Base-by-base conservation (phyloP, 148 eudicot species). In the Rhododendron molle region DNA sequence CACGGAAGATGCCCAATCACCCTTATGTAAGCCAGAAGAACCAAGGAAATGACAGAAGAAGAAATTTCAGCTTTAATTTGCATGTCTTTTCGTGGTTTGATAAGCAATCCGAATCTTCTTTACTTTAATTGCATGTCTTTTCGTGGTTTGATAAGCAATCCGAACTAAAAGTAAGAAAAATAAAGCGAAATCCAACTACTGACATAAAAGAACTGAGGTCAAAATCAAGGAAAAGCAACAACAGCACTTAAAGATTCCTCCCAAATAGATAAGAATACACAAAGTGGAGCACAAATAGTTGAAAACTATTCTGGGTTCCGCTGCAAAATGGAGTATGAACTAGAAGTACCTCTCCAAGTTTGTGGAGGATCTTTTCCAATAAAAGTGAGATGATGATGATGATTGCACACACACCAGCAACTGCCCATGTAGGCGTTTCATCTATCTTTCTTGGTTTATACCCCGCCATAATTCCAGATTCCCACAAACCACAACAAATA, bases 401-500 rank as follows among this genome's bases (percentile, higher is more conserved):
- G 62, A 88, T 84, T 23, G 95, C 92, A 87, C 97, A 94, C 73
- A 95, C 91, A 76, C 93, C 92, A 76, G 98, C 96, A 32, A 95
- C 98, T 1, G 98, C 95, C 98, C 98, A 95, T 78, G 98, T 95
- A 46, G 98, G 94, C 60, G 98, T 95, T 80, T 94, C 90, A 82
- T 90, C 89, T 65, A 94, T 93, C 87, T 87, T 30, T 82, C 93
- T 92, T 30, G 40, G 3, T 4, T 38, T 67, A 3, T 78, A 69
- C 65, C 81, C 81, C 15, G 87, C 89, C 85, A 85, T 87, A 28
- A 80, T 54, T 50, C 34, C 44, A 30, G 43, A 15, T 1, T 54
- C 83, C 69, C 83, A 52, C 3, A 80, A 50, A 23, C 81, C 3
- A 26, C 5, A 71, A 71, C 76, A 71, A 30, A 1, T 30, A 30